A percentile compares a stretch with the other conserved stretches of the same genome.
Evolutionary conservation across 176 grass and related monocot species (phyloP).

Genomic region (Avena sativa): DNA sequence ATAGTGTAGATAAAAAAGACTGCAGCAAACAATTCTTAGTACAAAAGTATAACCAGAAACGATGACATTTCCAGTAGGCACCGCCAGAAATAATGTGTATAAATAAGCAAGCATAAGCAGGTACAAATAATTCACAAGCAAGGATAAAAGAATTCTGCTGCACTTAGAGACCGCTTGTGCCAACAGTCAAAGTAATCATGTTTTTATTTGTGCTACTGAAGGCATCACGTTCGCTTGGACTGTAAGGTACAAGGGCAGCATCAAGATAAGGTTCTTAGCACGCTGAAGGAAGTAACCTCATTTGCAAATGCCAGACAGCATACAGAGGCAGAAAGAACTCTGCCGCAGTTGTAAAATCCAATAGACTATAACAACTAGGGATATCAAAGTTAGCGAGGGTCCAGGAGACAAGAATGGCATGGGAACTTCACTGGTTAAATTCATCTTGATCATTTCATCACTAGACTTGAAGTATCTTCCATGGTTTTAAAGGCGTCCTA

Average conservation of each 20-base stretch:
- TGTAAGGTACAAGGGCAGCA: background rate
- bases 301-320: background rate
- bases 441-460: conserved; percentile 7
- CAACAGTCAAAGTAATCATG: background rate
- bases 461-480: background rate
- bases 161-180: background rate
- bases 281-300: background rate
- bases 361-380: background rate
- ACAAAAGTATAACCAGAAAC: background rate
- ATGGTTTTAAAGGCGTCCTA: too few relatives aligned
- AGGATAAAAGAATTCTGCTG: background rate
- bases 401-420: background rate
- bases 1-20: background rate
- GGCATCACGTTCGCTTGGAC: conserved; percentile 12
- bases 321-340: background rate
- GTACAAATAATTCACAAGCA: background rate
- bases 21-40: background rate
- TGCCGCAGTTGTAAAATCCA: background rate
- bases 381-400: background rate
- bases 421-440: background rate
- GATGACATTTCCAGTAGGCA: background rate
- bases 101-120: conserved; percentile 15
- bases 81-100: background rate
- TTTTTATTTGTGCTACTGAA: background rate
- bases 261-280: background rate